phyloP scores from a whole-genome alignment of 2,329 filamentous ascomycete species.

The Colletotrichum sidae region DNA sequence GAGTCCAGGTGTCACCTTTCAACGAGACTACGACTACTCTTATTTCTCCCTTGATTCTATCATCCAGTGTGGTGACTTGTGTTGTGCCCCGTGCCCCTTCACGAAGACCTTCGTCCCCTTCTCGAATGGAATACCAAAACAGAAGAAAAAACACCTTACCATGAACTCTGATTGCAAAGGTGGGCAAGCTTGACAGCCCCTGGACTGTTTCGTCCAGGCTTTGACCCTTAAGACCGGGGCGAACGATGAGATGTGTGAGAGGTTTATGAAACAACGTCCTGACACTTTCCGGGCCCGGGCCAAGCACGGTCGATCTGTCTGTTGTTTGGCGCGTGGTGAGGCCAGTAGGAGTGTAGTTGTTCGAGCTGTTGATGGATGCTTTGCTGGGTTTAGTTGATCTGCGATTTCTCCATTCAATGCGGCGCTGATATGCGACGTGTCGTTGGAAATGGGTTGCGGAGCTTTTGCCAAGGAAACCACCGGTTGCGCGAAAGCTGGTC shows the following conservation, averaged over 20 bases:
- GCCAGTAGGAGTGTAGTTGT: not conserved
- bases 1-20: not conserved
- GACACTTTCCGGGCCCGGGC: conserved; percentile 35
- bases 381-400: conserved; percentile 8
- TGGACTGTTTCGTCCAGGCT: conserved; percentile 9
- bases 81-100: not conserved
- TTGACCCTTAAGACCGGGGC: conserved; percentile 21
- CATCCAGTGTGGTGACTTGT: not conserved
- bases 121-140: not conserved
- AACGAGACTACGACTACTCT: not conserved
- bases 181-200: conserved; percentile 3
- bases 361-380: not conserved
- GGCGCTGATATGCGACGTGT: not conserved
- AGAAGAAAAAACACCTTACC: not conserved
- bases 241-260: conserved; percentile 35
- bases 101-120: not conserved
- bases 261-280: conserved; percentile 39
- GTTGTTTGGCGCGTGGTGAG: not conserved
- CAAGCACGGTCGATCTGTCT: conserved; percentile 29
- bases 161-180: not conserved
- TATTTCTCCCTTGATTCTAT: not conserved
- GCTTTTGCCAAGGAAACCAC: too few species aligned
- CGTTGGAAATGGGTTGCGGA: too few species aligned
- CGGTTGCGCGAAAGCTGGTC: too few species aligned
- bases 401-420: not conserved